Percentiles rank a stretch among this genome's conserved stretches.
Evolutionary conservation across 2,329 filamentous ascomycete genomes (phyloP).

Genomic region (Cladosporium sp.): DNA sequence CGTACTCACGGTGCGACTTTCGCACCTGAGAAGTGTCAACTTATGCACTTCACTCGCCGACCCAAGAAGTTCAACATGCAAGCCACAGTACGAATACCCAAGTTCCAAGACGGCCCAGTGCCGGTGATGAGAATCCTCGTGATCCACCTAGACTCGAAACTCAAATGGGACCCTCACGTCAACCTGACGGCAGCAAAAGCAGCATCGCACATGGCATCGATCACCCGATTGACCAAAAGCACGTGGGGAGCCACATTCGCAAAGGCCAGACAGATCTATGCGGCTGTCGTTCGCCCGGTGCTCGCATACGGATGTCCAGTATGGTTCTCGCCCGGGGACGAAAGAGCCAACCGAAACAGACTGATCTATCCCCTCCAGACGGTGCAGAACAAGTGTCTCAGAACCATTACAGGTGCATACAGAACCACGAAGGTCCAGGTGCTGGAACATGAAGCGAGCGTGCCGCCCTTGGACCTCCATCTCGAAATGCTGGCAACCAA

Average conservation of each 20-base stretch:
- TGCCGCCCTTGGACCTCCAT: constrained; percentile 3
- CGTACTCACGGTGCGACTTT: constrained; percentile 2
- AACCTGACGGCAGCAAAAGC: constrained; percentile 1
- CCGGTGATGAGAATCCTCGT: constrained; percentile 1
- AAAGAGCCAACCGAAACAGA: background rate
- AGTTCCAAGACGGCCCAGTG: background rate
- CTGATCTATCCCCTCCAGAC: constrained; percentile 10
- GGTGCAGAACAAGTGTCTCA: constrained; percentile 9
- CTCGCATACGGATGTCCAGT: background rate
- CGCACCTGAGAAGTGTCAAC: constrained; percentile 10
- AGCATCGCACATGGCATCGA: background rate
- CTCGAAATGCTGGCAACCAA: background rate
- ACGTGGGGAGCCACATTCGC: background rate
- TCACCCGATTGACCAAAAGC: background rate
- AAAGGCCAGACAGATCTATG: background rate
- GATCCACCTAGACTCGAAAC: background rate
- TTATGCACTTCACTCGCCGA: constrained; percentile 6
- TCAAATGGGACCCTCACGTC: constrained; percentile 5
- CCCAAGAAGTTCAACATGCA: constrained; percentile 7
- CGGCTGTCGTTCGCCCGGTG: background rate
- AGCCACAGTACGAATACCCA: background rate
- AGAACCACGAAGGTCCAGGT: constrained; percentile 8
- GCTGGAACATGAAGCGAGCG: constrained; percentile 8
- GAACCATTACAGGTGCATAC: constrained; percentile 12
- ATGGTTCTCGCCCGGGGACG: background rate